Percentiles rank a stretch among this genome's conserved stretches.
Conservation (phyloP, 805 yeast genomes). For the Cephaloascus fragrans region DNA sequence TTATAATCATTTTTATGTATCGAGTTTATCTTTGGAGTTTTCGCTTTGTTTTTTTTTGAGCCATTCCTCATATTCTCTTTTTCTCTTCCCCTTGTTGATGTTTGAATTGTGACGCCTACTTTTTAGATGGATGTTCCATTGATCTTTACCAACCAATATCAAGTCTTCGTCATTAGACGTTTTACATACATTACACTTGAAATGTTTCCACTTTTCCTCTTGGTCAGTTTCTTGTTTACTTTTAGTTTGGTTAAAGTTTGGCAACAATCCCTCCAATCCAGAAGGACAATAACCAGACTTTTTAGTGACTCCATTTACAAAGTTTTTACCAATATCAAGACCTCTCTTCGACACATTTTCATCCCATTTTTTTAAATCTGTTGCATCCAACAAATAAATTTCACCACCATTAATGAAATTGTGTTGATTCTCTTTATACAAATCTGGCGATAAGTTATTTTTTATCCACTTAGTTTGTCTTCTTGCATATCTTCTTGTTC, state of each 20-base stretch:
- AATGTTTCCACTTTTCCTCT: constrained; percentile 50
- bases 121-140: constrained; percentile 56
- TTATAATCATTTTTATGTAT: too few relatives aligned
- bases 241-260: neutral
- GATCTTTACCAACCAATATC: constrained; percentile 64
- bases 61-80: constrained; percentile 44
- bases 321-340: constrained; percentile 29
- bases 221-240: neutral
- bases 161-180: constrained; percentile 44
- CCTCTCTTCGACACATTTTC: constrained; percentile 49
- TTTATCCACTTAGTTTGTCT: constrained; percentile 87
- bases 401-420: constrained; percentile 50
- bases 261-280: neutral
- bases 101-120: constrained; percentile 63
- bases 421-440: constrained; percentile 34
- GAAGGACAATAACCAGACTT: constrained; percentile 12
- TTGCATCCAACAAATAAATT: constrained; percentile 65
- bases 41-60: constrained; percentile 6
- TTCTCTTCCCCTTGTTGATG: constrained; percentile 34
- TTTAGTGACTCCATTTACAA: constrained; percentile 7
- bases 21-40: too few relatives aligned
- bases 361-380: constrained; percentile 58
- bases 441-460: constrained; percentile 55
- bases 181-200: constrained; percentile 54
- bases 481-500: constrained; percentile 82